Conservation (phyloP, 1,139 yeast species). For the Saccharomyces pastorianus region DNA sequence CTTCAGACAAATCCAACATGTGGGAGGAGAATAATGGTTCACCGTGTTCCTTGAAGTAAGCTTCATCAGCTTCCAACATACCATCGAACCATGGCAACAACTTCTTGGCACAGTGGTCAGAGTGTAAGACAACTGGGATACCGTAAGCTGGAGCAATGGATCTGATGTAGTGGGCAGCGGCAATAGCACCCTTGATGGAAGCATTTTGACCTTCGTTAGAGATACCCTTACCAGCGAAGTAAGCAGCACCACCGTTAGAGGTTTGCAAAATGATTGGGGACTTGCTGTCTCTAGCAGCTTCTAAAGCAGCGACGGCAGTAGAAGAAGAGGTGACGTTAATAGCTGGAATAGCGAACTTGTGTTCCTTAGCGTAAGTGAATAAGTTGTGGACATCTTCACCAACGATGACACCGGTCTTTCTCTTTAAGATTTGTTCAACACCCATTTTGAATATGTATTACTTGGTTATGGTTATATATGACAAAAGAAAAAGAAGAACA, state of each 20-base stretch:
- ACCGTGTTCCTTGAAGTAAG: slow-evolving; percentile 74
- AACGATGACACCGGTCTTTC: slow-evolving; percentile 96
- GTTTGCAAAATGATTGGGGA: slow-evolving; percentile 95
- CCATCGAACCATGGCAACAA: slow-evolving; percentile 98
- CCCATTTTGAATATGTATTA: slow-evolving; percentile 32
- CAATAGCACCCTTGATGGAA: slow-evolving; percentile 88
- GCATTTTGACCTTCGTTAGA: slow-evolving; percentile 89
- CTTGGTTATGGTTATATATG: neutral
- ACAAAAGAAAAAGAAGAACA: neutral
- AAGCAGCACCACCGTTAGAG: slow-evolving; percentile 99
- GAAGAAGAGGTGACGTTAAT: slow-evolving; percentile 97
- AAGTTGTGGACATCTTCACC: slow-evolving; percentile 94
- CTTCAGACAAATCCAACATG: slow-evolving; percentile 98
- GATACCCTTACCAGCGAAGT: slow-evolving; percentile 99
- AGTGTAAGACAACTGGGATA: slow-evolving; percentile 92
- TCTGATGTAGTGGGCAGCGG: slow-evolving; percentile 98
- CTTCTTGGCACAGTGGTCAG: slow-evolving; percentile 99
- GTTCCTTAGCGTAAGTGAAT: slow-evolving; percentile 87
- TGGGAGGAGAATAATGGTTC: slow-evolving; percentile 97
- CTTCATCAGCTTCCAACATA: slow-evolving; percentile 94
- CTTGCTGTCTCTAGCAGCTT: slow-evolving; percentile 94
- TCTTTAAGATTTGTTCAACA: slow-evolving; percentile 61
- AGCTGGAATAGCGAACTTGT: slow-evolving; percentile 96
- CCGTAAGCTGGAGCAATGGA: slow-evolving; percentile 94
- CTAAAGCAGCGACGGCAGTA: slow-evolving; percentile 93